phyloP scores from a whole-genome alignment of 1,139 yeast species.

The Citeromyces siamensis region DNA sequence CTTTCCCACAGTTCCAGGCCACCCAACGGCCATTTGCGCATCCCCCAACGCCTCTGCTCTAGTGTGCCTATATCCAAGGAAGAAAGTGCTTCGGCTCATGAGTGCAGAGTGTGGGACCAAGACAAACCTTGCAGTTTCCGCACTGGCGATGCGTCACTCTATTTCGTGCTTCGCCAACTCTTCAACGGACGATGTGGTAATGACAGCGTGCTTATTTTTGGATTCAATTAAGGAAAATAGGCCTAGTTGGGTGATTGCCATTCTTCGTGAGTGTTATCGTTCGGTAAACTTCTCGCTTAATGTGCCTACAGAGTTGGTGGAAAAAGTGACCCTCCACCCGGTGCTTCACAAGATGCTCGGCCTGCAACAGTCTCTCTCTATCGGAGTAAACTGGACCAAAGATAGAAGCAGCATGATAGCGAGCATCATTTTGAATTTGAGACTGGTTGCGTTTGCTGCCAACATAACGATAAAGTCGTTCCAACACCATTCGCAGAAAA shows the following conservation, averaged over 20 bases:
- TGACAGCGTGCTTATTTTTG: conserved; percentile 23
- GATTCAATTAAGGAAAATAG: conserved; percentile 26
- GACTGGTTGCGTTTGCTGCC: conserved; percentile 62
- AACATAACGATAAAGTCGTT: conserved; percentile 61
- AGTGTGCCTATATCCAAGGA: conserved; percentile 22
- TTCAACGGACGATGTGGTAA: conserved; percentile 55
- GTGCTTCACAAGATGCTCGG: conserved; percentile 57
- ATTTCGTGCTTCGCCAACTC: conserved; percentile 53
- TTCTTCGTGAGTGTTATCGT: conserved; percentile 52
- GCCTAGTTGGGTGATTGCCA: conserved; percentile 26
- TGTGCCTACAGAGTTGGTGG: conserved; percentile 54
- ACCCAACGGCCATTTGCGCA: conserved; percentile 28
- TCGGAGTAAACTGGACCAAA: conserved; percentile 31
- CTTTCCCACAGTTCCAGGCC: conserved; percentile 21
- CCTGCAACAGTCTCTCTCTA: conserved; percentile 58
- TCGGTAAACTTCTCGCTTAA: conserved; percentile 63
- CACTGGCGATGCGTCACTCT: conserved; percentile 54
- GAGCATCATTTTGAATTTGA: conserved; percentile 53
- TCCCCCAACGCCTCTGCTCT: conserved; percentile 48
- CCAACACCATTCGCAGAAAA: conserved; percentile 39
- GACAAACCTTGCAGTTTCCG: conserved; percentile 31
- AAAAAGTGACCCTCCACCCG: conserved; percentile 58
- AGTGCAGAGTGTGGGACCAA: conserved; percentile 17
- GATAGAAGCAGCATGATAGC: conserved; percentile 47
- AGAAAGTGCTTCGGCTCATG: conserved; percentile 17